Conservation (phyloP, 768 basidiomycete genomes). For the Rhodotorula kratochvilovae region DNA sequence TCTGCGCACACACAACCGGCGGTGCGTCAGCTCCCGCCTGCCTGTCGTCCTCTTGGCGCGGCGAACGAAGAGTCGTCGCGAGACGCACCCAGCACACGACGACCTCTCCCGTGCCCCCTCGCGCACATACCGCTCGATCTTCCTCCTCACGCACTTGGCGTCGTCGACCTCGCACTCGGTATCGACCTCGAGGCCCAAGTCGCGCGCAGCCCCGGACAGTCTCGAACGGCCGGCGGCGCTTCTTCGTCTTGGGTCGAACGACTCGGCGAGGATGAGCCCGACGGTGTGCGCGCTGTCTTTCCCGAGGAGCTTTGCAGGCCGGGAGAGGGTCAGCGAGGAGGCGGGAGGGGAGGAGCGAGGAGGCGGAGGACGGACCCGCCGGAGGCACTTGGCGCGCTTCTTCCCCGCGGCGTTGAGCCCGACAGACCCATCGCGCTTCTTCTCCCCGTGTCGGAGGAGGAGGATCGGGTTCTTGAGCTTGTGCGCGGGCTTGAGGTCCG, state of each 20-base stretch:
- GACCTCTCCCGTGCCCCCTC: constrained; percentile 24
- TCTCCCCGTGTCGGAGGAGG: constrained; percentile 39
- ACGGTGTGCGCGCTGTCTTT: constrained; percentile 11
- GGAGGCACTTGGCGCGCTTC: constrained; percentile 36
- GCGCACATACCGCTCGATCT: constrained; percentile 19
- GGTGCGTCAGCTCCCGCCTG: too few species aligned
- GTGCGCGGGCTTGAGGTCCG: not conserved
- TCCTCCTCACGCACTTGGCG: constrained; percentile 19
- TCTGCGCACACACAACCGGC: not conserved
- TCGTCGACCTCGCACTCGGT: constrained; percentile 31
- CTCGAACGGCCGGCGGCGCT: constrained; percentile 25
- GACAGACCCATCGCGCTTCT: constrained; percentile 3
- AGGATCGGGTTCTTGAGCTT: constrained; percentile 29
- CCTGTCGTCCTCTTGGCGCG: too few species aligned
- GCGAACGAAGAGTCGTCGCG: not conserved
- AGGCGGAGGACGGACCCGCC: constrained; percentile 6
- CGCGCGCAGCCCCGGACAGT: constrained; percentile 34
- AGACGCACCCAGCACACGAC: constrained; percentile 36
- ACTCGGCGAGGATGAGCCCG: constrained; percentile 36
- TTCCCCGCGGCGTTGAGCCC: constrained; percentile 24
- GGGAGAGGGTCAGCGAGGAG: not conserved
- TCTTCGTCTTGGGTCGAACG: constrained; percentile 19
- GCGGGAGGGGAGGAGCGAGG: not conserved
- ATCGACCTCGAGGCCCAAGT: constrained; percentile 33
- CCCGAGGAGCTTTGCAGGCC: not conserved